These are phyloP conservation scores for Dictyophora rubrovolvata DNA, from an alignment of 768 basidiomycete species.

Conservation along the genomic window DNA sequence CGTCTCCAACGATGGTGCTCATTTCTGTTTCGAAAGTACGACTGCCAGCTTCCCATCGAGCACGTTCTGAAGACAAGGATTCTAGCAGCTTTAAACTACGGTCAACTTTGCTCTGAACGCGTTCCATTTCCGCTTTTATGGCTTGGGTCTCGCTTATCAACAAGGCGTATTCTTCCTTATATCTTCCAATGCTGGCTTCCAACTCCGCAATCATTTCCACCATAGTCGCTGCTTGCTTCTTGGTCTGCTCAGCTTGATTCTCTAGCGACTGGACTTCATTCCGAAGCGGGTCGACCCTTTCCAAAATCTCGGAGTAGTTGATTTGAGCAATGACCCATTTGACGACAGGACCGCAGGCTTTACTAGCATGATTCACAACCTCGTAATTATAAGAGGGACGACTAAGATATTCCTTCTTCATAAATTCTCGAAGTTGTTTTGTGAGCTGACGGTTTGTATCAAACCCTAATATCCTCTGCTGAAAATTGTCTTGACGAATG, in stretches of 20 bases:
- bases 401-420: constrained; percentile 90
- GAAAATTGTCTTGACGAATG: constrained; percentile 95
- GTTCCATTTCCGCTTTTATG: constrained; percentile 96
- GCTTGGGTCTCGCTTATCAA: constrained; percentile 95
- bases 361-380: constrained; percentile 87
- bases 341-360: constrained; percentile 94
- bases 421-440: constrained; percentile 72
- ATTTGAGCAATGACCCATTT: constrained; percentile 99
- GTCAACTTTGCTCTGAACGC: constrained; percentile 93
- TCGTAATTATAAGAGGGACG: constrained; percentile 91
- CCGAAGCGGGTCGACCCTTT: constrained; percentile 92
- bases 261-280: constrained; percentile 93
- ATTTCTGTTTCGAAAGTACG: constrained; percentile 95
- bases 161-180: constrained; percentile 95
- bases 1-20: constrained; percentile 97
- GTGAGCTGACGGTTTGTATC: constrained; percentile 90
- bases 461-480: constrained; percentile 89
- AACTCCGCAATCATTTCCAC: constrained; percentile 88
- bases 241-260: constrained; percentile 86
- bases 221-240: constrained; percentile 84
- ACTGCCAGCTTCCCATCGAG: constrained; percentile 91
- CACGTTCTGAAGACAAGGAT: constrained; percentile 89
- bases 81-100: constrained; percentile 92
- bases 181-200: constrained; percentile 82
- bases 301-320: constrained; percentile 91